phyloP scores from a whole-genome alignment of 2,329 filamentous ascomycete genomes.

The Neofusicoccum kwambonambiense region DNA sequence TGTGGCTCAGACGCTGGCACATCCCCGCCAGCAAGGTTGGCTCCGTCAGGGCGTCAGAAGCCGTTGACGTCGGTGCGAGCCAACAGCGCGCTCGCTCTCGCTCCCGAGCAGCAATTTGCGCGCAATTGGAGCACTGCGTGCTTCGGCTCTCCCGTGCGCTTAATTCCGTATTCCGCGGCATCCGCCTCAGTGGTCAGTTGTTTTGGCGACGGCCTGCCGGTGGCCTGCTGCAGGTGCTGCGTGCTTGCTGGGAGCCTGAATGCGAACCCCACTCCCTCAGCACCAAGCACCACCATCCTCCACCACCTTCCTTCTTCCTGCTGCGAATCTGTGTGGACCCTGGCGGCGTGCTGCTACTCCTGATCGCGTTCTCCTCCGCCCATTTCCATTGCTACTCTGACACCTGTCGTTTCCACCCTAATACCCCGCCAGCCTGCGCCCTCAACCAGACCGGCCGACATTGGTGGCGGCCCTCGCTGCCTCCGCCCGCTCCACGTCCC shows the following conservation, averaged over 20 bases:
- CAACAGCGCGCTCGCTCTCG: too few relatives aligned
- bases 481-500: constrained; percentile 13
- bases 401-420: constrained; percentile 4
- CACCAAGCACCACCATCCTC: neutral
- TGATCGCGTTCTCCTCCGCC: neutral
- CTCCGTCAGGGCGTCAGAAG: constrained; percentile 5
- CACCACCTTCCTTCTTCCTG: neutral
- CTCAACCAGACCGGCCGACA: neutral
- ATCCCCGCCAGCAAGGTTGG: neutral
- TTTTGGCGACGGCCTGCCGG: neutral
- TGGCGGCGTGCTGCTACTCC: neutral
- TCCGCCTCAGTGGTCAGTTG: constrained; percentile 4
- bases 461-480: constrained; percentile 1
- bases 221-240: neutral
- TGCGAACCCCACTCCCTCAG: constrained; percentile 2
- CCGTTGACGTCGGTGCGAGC: constrained; percentile 3
- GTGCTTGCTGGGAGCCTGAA: constrained; percentile 7
- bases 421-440: neutral
- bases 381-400: neutral
- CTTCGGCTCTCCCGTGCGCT: neutral
- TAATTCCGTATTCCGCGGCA: constrained; percentile 9
- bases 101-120: neutral
- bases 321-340: neutral
- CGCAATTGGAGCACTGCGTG: neutral
- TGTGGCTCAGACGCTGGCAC: constrained; percentile 5